Evolutionary conservation across 2,329 filamentous ascomycete species (phyloP), one percentile per base, ranked within the genome.

Genomic region (Colletotrichum sp.): DNA sequence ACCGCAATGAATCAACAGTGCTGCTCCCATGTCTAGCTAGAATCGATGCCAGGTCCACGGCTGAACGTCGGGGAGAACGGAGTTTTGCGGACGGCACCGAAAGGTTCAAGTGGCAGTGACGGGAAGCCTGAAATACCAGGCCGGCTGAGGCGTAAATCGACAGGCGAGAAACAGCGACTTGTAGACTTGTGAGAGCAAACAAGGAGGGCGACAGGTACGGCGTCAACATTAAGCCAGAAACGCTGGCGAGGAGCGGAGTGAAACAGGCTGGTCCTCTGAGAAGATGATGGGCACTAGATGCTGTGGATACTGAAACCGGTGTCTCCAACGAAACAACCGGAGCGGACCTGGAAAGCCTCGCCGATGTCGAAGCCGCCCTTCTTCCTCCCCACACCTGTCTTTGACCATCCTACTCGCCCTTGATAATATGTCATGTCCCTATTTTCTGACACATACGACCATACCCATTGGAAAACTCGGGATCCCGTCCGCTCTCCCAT

Each of bases 371-470:
- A 18, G 39, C 18, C 39, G 8, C 18, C 9, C 39, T 44, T n/a
- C 18, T n/a, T n/a, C 9, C 9, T n/a, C 9, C 18, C 39, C 18
- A n/a, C 18, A 18, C 9, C 18, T 49, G 39, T 49, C 18, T 18
- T 18, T n/a, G 18, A 49, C 39, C 39, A 18, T 44, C 39, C 26
- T 26, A 9, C 8, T 9, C 16, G 16, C 39, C 39, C 39, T 6
- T 44, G 2, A 44, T 44, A n/a, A n/a, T 1, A 18, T n/a, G 39
- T 44, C 5, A 6, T 3, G 8, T 10, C 0, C 5, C 0, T 18
- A 1, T 0, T 6, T 3, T n/a, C 1, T 44, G 8, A 0, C 9
- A 44, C 39, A 49, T 49, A 49, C 39, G 39, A 49, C 39, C 39
- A 49, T 49, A 49, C 39, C 39, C 39, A 49, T 49, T 49, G 39